Conservation (phyloP, 768 basidiomycete species). For the Leucosporidium yakuticum region DNA sequence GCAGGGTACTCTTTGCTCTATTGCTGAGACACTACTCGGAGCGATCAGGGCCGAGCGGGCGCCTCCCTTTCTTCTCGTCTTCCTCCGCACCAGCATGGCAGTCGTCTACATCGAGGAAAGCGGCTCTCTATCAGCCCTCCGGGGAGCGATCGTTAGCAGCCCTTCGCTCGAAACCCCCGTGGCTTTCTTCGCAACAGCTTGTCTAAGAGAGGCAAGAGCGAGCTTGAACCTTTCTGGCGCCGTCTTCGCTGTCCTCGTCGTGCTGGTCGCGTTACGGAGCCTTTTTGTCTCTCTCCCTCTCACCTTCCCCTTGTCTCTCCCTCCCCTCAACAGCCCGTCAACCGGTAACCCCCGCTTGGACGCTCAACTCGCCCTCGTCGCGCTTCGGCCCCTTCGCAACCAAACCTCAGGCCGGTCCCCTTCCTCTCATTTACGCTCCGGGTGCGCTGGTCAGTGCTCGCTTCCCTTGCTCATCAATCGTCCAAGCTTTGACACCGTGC, state of each 20-base stretch:
- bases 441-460: background rate
- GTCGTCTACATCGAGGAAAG: background rate
- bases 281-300: background rate
- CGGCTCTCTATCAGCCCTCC: background rate
- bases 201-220: background rate
- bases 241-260: background rate
- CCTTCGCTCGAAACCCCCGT: background rate
- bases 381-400: background rate
- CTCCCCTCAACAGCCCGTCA: background rate
- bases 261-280: background rate
- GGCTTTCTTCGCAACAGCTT: background rate
- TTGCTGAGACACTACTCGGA: background rate
- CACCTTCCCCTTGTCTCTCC: background rate
- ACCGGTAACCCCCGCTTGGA: background rate
- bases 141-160: background rate
- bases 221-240: background rate
- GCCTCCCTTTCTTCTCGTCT: background rate
- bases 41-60: background rate
- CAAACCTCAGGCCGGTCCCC: background rate
- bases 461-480: background rate
- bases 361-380: background rate
- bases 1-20: background rate
- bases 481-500: background rate
- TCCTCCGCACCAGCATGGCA: background rate
- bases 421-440: background rate